phyloP scores from a whole-genome alignment of 1,284 basidiomycete genomes.

The Thelephora terrestris region DNA sequence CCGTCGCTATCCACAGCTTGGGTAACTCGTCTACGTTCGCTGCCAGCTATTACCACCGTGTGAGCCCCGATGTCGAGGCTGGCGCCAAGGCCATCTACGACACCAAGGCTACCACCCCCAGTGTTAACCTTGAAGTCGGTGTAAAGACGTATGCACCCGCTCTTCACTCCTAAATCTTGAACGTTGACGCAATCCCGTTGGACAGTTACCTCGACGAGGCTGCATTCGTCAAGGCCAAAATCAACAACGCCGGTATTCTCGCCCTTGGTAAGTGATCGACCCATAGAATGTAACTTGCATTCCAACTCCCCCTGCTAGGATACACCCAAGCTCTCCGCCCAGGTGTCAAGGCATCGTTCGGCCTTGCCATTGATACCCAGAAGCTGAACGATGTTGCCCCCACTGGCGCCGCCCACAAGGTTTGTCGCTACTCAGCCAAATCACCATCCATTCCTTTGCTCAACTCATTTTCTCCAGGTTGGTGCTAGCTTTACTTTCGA shows the following conservation, averaged over 20 bases:
- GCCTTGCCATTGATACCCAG: constrained; percentile 87
- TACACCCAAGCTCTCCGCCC: constrained; percentile 93
- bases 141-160: constrained; percentile 71
- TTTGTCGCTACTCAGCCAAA: constrained; percentile 14
- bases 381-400: constrained; percentile 66
- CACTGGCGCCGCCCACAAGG: constrained; percentile 64
- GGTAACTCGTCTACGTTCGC: constrained; percentile 93
- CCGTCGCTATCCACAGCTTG: constrained; percentile 90
- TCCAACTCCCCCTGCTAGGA: constrained; percentile 28
- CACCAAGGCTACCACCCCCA: constrained; percentile 81
- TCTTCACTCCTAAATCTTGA: not conserved
- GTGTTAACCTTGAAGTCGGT: constrained; percentile 92
- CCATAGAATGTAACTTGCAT: constrained; percentile 2
- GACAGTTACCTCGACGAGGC: constrained; percentile 78
- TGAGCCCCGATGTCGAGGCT: constrained; percentile 91
- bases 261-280: constrained; percentile 49
- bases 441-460: not conserved
- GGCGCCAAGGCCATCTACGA: constrained; percentile 98
- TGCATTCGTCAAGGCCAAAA: constrained; percentile 96
- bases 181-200: constrained; percentile 3
- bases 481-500: constrained; percentile 70
- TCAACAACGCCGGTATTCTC: constrained; percentile 93
- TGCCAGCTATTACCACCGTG: constrained; percentile 98
- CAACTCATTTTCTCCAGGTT: constrained; percentile 29
- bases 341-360: constrained; percentile 92